Evolutionary conservation across 2,329 filamentous ascomycete species (phyloP), one percentile per base, ranked within the genome.

Genomic region (Stachybotrys echinatus): DNA sequence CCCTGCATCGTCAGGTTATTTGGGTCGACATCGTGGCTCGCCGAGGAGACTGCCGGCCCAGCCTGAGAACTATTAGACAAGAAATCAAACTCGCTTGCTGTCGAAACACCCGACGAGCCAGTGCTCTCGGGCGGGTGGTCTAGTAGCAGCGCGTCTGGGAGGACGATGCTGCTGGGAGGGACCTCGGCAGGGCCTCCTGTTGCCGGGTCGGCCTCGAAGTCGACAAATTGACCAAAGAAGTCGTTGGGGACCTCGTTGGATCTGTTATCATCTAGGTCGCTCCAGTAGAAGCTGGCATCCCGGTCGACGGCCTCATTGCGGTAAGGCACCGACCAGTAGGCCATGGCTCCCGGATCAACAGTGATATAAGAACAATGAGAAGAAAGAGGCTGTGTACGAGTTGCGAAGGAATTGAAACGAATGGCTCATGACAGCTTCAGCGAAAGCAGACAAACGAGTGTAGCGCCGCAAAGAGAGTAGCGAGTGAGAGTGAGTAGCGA

Each of bases 171-270:
- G 18, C 54, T 50, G 14, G 50, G 49, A 45, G 58, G 55, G 40
- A 53, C 49, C 27, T 52, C 55, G 27, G 59, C 52, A 48, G 55
- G 21, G 54, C 52, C 52, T 8, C 48, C 21, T 27, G 58, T 50
- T 20, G 52, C 48, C n/a, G 57, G 56, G 45, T 60, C 60, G 49
- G 51, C 58, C 34, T 68, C 67, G 50, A 69, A 65, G 61, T 69
- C 60, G 54, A 70, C 58, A 50, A 68, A 70, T 55, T 70, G 64
- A 18, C 64, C 62, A 49, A 70, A 68, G 46, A 70, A 59, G 54
- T 70, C 67, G 55, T 40, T 20, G 38, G 38, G n/a, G 10, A 20
- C 38, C 17, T 40, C 38, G 45, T 66, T 63, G 27, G 58, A 62
- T 20, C 56, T 55, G 17, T 57, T 55, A 31, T 61, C 60, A 39